phyloP scores from a whole-genome alignment of 768 basidiomycete species.

The Phaeotremella skinneri region DNA sequence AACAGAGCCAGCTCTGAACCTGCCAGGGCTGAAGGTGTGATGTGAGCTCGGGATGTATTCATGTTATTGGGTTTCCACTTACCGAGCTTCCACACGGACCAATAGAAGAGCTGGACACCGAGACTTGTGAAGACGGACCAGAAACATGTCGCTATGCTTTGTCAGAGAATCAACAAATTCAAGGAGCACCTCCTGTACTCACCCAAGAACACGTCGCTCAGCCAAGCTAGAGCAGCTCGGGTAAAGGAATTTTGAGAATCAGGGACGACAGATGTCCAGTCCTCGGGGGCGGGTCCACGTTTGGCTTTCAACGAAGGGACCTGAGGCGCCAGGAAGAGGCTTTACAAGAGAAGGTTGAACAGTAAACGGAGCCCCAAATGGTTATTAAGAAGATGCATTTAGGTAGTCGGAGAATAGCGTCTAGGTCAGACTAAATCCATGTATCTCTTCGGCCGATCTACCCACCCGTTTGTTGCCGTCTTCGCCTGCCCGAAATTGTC shows the following conservation, averaged over 20 bases:
- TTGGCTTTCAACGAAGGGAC: no score
- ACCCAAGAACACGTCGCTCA: conserved; percentile 49
- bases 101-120: conserved; percentile 80
- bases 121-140: conserved; percentile 81
- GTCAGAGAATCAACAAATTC: neutral
- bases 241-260: neutral
- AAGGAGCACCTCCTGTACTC: conserved; percentile 9
- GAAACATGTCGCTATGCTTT: conserved; percentile 53
- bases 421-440: conserved; percentile 6
- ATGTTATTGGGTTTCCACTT: no score
- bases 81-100: conserved; percentile 85
- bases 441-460: neutral
- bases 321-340: neutral
- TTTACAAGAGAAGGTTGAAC: no score
- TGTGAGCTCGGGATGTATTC: neutral
- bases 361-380: no score
- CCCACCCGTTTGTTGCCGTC: conserved; percentile 14
- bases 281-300: neutral
- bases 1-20: conserved; percentile 77
- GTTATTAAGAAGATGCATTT: no score
- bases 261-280: neutral
- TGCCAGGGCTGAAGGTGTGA: conserved; percentile 55
- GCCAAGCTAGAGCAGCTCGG: conserved; percentile 18
- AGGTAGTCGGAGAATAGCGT: no score
- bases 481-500: neutral